These are phyloP conservation scores for Saccharomycopsis hybrid DNA, from an alignment of 1,139 yeast genomes.

Conservation along the genomic window DNA sequence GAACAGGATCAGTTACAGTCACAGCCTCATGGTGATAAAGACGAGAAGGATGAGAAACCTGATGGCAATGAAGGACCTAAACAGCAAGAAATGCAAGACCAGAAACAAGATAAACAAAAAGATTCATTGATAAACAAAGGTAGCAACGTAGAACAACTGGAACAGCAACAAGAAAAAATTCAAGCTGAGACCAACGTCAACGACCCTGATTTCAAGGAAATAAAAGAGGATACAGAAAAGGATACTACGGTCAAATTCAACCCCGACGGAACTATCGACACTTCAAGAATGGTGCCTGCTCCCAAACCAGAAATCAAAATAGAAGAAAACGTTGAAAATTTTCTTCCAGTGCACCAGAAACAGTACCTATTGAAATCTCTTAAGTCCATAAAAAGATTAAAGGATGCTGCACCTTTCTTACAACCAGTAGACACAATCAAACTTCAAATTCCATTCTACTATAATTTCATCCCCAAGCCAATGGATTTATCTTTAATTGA, in stretches of 20 bases:
- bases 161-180: not conserved
- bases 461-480: constrained; percentile 75
- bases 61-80: not conserved
- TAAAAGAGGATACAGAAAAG: not conserved
- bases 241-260: constrained; percentile 1
- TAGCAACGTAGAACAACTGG: too few relatives aligned
- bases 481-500: constrained; percentile 95
- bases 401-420: constrained; percentile 88
- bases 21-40: too few relatives aligned
- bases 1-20: too few relatives aligned
- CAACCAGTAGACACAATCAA: constrained; percentile 87
- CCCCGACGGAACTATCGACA: constrained; percentile 13
- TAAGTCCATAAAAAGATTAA: constrained; percentile 79
- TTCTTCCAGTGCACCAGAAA: constrained; percentile 84
- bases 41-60: too few relatives aligned
- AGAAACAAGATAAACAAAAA: not conserved
- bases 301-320: constrained; percentile 76
- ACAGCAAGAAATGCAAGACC: not conserved
- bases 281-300: constrained; percentile 44
- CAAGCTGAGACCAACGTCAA: not conserved
- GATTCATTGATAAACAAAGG: not conserved
- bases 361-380: constrained; percentile 53
- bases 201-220: constrained; percentile 1
- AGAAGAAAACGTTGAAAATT: constrained; percentile 56
- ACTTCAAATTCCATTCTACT: constrained; percentile 85